Percentiles rank a stretch among this genome's conserved stretches.
phyloP scores from a whole-genome alignment of 306 rosid genomes.

The Prunus mira region DNA sequence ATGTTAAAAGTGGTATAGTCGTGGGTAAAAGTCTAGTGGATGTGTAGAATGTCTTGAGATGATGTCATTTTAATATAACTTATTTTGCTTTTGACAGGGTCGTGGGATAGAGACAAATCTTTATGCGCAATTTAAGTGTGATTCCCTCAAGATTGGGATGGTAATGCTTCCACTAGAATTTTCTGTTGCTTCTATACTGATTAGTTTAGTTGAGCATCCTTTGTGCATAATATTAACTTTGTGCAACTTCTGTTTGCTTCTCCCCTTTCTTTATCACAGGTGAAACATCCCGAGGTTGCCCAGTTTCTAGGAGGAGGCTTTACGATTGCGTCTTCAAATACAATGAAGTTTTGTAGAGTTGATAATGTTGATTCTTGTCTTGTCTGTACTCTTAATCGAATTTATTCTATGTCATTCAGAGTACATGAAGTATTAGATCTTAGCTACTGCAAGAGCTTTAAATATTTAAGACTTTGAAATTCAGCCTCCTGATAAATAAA shows the following conservation, averaged over 20 bases:
- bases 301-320: slow-evolving; percentile 92
- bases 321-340: slow-evolving; percentile 92
- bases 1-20: not conserved
- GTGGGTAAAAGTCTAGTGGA: not conserved
- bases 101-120: slow-evolving; percentile 96
- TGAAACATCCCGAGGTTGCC: slow-evolving; percentile 89
- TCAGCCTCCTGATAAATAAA: slow-evolving; percentile 11
- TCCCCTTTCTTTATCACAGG: slow-evolving; percentile 43
- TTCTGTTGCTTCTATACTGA: not conserved
- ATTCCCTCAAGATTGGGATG: slow-evolving; percentile 95
- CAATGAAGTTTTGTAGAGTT: slow-evolving; percentile 54
- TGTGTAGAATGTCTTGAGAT: not conserved
- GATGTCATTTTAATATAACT: not conserved
- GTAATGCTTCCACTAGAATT: slow-evolving; percentile 34
- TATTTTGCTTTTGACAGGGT: slow-evolving; percentile 54
- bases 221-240: not conserved
- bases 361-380: slow-evolving; percentile 20
- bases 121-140: slow-evolving; percentile 87
- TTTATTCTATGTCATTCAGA: not conserved
- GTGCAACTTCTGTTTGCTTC: slow-evolving; percentile 4
- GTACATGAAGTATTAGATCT: slow-evolving; percentile 7
- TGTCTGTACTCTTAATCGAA: slow-evolving; percentile 18
- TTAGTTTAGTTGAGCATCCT: slow-evolving; percentile 16
- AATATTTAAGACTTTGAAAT: slow-evolving; percentile 3
- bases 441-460: slow-evolving; percentile 13